Percentiles rank a stretch among this genome's conserved stretches.
Conservation (phyloP, 305 asterid genomes). For the Vinca major region DNA sequence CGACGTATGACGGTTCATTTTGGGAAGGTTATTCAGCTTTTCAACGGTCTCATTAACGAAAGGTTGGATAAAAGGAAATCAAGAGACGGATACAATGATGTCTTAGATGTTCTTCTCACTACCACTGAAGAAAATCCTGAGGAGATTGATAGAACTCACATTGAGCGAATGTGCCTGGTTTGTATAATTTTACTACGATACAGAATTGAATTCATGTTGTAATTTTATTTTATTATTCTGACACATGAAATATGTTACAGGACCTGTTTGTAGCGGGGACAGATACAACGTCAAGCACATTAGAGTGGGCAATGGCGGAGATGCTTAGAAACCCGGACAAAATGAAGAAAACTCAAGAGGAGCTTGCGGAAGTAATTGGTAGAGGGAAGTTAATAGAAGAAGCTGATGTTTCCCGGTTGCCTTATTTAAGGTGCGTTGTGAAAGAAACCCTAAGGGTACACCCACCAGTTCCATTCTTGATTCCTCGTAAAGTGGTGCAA, state of each 20-base stretch:
- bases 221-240: too few relatives aligned
- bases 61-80: slow-evolving; percentile 20
- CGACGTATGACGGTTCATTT: slow-evolving; percentile 17
- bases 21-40: slow-evolving; percentile 22
- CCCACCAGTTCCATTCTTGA: slow-evolving; percentile 17
- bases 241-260: slow-evolving; percentile 15
- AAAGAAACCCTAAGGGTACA: slow-evolving; percentile 21
- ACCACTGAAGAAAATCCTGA: slow-evolving; percentile 31
- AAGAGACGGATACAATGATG: slow-evolving; percentile 21
- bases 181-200: neutral
- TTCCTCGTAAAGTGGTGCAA: slow-evolving; percentile 37
- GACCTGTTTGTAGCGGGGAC: slow-evolving; percentile 51
- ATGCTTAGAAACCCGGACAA: slow-evolving; percentile 31
- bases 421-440: slow-evolving; percentile 14
- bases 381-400: slow-evolving; percentile 16
- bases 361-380: slow-evolving; percentile 22
- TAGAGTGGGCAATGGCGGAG: slow-evolving; percentile 68
- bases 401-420: slow-evolving; percentile 5
- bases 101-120: slow-evolving; percentile 30
- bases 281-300: slow-evolving; percentile 47
- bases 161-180: slow-evolving; percentile 61
- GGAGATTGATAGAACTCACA: slow-evolving; percentile 47
- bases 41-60: slow-evolving; percentile 23
- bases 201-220: too few relatives aligned
- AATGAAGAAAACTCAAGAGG: slow-evolving; percentile 38